Conservation (phyloP, 345 rosid species). For the Sonneratia caseolaris region DNA sequence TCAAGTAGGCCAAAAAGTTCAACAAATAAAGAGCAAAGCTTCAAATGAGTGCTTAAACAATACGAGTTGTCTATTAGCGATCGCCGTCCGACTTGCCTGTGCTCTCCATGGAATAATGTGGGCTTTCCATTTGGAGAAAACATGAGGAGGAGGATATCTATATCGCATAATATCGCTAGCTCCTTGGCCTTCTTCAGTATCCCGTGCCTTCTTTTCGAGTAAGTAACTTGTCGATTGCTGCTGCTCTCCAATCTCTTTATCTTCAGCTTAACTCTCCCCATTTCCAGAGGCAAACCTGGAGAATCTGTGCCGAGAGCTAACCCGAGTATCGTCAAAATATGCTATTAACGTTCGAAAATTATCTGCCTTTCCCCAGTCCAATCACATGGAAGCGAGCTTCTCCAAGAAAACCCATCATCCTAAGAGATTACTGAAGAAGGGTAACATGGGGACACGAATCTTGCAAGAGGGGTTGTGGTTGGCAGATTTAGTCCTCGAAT, state of each 20-base stretch:
- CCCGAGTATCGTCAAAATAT: background rate
- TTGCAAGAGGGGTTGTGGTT: too few relatives aligned
- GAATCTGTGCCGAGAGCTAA: background rate
- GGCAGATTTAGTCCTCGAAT: too few relatives aligned
- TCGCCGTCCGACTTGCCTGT: constrained; percentile 36
- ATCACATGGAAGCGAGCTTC: background rate
- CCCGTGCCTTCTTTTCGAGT: constrained; percentile 71
- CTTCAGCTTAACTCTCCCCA: constrained; percentile 89
- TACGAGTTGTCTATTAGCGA: background rate
- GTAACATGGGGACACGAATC: background rate
- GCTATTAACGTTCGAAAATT: background rate
- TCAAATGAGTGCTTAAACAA: background rate
- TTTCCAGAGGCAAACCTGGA: constrained; percentile 20
- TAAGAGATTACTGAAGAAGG: background rate
- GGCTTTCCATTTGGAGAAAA: constrained; percentile 79
- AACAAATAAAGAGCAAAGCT: too few relatives aligned
- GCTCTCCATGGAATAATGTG: constrained; percentile 61
- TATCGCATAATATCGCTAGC: constrained; percentile 74
- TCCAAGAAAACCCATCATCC: background rate
- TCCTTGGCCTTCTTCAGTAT: constrained; percentile 87
- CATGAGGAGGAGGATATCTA: constrained; percentile 76
- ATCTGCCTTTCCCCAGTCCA: background rate
- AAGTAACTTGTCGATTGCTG: constrained; percentile 66
- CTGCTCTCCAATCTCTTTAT: constrained; percentile 77
- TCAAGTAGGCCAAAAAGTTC: background rate